A percentile compares a stretch with the other conserved stretches of the same genome.
Evolutionary conservation across 768 basidiomycete genomes (phyloP).

Genomic region (Trametes punicea): DNA sequence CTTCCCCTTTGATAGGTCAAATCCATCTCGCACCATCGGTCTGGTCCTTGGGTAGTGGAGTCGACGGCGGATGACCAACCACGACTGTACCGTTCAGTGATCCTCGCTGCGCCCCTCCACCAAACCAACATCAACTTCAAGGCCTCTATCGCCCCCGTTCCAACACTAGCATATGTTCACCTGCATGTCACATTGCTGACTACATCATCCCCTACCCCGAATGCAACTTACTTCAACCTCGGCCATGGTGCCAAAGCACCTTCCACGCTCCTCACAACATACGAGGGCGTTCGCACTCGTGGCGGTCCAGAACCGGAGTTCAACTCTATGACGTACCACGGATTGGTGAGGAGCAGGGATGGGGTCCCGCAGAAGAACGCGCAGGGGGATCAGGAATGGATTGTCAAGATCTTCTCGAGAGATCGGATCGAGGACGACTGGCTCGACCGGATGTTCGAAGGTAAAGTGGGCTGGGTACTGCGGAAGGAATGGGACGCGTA

Average conservation of each 20-base stretch:
- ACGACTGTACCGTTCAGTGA: constrained; percentile 60
- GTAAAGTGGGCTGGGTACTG: constrained; percentile 74
- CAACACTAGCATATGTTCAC: constrained; percentile 71
- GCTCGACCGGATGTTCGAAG: constrained; percentile 60
- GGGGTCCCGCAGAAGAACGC: constrained; percentile 38
- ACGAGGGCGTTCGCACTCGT: constrained; percentile 52
- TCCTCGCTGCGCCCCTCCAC: constrained; percentile 87
- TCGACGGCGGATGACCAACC: constrained; percentile 35
- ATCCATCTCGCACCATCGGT: constrained; percentile 42
- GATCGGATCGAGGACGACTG: constrained; percentile 62
- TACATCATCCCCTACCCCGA: constrained; percentile 63
- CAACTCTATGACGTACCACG: constrained; percentile 83
- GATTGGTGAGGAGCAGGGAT: constrained; percentile 39
- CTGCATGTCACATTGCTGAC: constrained; percentile 87
- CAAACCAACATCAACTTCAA: constrained; percentile 57
- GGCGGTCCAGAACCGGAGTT: constrained; percentile 58
- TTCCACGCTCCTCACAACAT: constrained; percentile 68
- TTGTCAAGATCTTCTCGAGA: constrained; percentile 87
- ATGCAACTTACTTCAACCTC: constrained; percentile 69
- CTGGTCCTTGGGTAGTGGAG: constrained; percentile 51
- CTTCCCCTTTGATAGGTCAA: constrained; percentile 40
- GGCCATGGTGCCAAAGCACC: constrained; percentile 46
- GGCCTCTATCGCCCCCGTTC: constrained; percentile 48
- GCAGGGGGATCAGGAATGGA: constrained; percentile 45
- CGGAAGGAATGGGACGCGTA: constrained; percentile 89